These are phyloP conservation scores for Ligustrum vulgare DNA, from an alignment of 257 asterid genomes.

Conservation along the genomic window DNA sequence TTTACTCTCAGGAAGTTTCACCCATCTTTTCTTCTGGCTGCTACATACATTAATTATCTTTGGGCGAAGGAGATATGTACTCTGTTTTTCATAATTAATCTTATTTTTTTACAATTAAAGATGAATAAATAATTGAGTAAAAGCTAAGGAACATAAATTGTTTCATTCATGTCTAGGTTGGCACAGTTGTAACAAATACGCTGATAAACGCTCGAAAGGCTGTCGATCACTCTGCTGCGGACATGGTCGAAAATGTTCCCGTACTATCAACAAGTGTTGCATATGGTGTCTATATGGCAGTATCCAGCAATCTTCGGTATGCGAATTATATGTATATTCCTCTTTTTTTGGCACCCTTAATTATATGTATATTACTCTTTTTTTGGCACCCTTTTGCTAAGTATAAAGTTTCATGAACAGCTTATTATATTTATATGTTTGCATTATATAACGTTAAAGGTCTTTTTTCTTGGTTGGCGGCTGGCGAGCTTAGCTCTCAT, in stretches of 20 bases:
- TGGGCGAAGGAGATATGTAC: neutral
- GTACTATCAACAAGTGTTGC: constrained; percentile 23
- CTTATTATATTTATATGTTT: neutral
- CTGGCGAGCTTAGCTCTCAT: too few relatives aligned
- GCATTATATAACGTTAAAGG: neutral
- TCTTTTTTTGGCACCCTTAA: neutral
- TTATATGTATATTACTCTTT: neutral
- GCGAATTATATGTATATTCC: neutral
- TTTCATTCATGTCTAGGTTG: constrained; percentile 17
- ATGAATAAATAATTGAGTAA: neutral
- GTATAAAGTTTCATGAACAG: neutral
- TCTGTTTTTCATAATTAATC: neutral
- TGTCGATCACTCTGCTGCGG: constrained; percentile 15
- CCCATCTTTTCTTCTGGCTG: neutral
- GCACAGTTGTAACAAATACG: constrained; percentile 24
- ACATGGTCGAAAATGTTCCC: constrained; percentile 22
- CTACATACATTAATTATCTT: neutral
- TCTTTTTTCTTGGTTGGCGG: too few relatives aligned
- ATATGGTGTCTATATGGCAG: constrained; percentile 28
- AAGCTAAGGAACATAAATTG: neutral
- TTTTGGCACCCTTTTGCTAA: neutral
- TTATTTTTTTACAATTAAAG: neutral
- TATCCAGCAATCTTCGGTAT: constrained; percentile 28
- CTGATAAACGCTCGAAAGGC: constrained; percentile 25
- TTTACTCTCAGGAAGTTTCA: neutral